Percentiles rank a stretch among this genome's conserved stretches.
Conservation (phyloP, 2,329 filamentous ascomycete genomes). For the Byssoonygena ceratinophila region DNA sequence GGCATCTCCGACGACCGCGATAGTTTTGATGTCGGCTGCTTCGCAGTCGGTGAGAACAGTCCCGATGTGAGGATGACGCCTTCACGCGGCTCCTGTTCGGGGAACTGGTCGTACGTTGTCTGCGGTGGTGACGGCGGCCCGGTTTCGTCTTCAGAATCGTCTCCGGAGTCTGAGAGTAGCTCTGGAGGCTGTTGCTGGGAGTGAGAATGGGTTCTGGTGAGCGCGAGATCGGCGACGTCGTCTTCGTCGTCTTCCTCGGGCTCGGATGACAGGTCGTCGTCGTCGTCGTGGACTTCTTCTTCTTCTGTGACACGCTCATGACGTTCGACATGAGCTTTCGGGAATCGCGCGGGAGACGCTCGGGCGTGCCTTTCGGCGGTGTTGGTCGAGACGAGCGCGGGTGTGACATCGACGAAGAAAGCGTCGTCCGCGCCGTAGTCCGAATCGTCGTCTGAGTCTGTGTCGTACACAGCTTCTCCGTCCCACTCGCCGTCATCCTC, state of each 20-base stretch:
- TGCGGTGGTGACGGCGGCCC: slow-evolving; percentile 60
- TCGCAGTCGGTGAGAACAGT: slow-evolving; percentile 2
- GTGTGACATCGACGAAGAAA: slow-evolving; percentile 11
- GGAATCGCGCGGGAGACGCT: neutral
- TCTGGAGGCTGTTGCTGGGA: slow-evolving; percentile 57
- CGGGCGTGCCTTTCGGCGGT: neutral
- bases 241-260: slow-evolving; percentile 30
- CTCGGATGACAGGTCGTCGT: slow-evolving; percentile 31
- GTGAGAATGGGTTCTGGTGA: slow-evolving; percentile 57
- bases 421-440: slow-evolving; percentile 39
- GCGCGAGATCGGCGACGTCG: slow-evolving; percentile 50
- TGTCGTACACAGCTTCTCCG: slow-evolving; percentile 40
- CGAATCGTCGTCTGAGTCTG: slow-evolving; percentile 40
- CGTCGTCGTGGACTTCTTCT: slow-evolving; percentile 33
- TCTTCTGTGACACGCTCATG: too few species aligned
- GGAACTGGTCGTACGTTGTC: slow-evolving; percentile 49
- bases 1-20: neutral
- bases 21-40: neutral
- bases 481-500: slow-evolving; percentile 51
- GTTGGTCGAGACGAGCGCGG: neutral
- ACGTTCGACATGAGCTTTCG: neutral
- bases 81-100: slow-evolving; percentile 17
- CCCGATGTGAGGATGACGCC: neutral
- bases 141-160: slow-evolving; percentile 56
- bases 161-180: slow-evolving; percentile 57